Evolutionary conservation across 371 early-diverging fungal species (phyloP).

Genomic region (Rhizopus stolonifer): DNA sequence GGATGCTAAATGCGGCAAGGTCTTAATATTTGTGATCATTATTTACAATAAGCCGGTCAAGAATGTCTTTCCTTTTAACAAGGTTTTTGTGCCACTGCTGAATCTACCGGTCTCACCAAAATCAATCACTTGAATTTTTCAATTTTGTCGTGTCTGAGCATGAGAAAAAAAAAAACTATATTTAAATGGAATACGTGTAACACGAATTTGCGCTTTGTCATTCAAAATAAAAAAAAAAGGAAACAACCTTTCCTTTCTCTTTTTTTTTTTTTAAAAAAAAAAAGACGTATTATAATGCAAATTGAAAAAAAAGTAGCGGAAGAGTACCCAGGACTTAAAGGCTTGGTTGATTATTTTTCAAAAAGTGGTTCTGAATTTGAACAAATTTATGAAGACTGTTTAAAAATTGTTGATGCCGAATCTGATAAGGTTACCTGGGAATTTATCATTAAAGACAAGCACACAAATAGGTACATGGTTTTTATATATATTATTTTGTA

Average conservation of each 20-base stretch:
- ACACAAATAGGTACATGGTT: slow-evolving; percentile 34
- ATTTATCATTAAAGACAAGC: slow-evolving; percentile 28
- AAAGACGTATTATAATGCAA: slow-evolving; percentile 11
- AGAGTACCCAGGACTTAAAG: slow-evolving; percentile 13
- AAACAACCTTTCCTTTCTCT: background rate
- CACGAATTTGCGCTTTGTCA: slow-evolving; percentile 3
- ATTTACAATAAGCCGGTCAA: too few relatives aligned
- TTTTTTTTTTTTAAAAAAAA: background rate
- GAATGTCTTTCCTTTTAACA: too few relatives aligned
- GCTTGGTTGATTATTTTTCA: background rate
- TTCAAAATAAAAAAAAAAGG: background rate
- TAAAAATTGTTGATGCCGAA: slow-evolving; percentile 15
- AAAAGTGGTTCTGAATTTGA: slow-evolving; percentile 8
- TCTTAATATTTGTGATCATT: too few relatives aligned
- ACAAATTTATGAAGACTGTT: background rate
- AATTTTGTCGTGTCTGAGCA: too few relatives aligned
- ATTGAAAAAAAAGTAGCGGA: slow-evolving; percentile 6
- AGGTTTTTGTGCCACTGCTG: too few relatives aligned
- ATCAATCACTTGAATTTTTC: too few relatives aligned
- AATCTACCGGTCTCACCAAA: too few relatives aligned
- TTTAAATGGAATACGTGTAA: background rate
- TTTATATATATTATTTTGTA: background rate
- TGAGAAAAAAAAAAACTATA: too few relatives aligned
- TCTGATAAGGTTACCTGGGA: slow-evolving; percentile 35
- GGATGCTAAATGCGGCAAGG: too few relatives aligned